These are phyloP conservation scores for Solanum chacoense DNA, from an alignment of 305 asterid species.

Conservation along the genomic window DNA sequence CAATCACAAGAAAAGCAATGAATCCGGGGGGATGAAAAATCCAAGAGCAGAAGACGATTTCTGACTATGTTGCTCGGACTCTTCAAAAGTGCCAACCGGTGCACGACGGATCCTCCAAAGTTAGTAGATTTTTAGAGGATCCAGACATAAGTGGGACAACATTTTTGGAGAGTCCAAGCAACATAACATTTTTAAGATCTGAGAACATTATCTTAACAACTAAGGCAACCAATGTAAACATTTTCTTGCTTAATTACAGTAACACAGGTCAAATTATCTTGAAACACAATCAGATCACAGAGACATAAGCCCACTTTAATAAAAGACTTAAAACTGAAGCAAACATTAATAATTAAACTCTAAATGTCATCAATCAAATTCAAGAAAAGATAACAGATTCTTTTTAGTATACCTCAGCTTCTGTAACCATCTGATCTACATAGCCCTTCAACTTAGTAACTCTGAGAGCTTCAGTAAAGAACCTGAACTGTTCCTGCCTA, in stretches of 20 bases:
- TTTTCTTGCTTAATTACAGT: not conserved
- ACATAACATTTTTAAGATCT: not conserved
- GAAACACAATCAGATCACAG: not conserved
- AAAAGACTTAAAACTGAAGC: not conserved
- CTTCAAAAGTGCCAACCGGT: not conserved
- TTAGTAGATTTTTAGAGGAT: not conserved
- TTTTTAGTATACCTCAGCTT: constrained; percentile 56
- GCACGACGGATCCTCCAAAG: not conserved
- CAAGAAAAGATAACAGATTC: not conserved
- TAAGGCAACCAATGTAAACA: not conserved
- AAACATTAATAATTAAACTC: not conserved
- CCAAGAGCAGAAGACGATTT: not conserved
- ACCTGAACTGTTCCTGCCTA: constrained; percentile 93
- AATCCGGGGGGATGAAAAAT: not conserved
- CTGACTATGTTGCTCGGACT: not conserved
- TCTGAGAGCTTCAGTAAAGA: constrained; percentile 85
- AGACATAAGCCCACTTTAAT: not conserved
- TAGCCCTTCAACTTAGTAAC: constrained; percentile 72
- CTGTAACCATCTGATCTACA: constrained; percentile 82
- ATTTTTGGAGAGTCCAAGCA: not conserved
- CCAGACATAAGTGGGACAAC: not conserved
- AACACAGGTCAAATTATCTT: not conserved
- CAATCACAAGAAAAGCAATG: not conserved
- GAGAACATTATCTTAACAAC: not conserved
- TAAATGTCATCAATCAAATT: not conserved